Evolutionary conservation across 2,329 filamentous ascomycete species (phyloP), one percentile per base, ranked within the genome.

Genomic region (Leptographium wingfieldii): DNA sequence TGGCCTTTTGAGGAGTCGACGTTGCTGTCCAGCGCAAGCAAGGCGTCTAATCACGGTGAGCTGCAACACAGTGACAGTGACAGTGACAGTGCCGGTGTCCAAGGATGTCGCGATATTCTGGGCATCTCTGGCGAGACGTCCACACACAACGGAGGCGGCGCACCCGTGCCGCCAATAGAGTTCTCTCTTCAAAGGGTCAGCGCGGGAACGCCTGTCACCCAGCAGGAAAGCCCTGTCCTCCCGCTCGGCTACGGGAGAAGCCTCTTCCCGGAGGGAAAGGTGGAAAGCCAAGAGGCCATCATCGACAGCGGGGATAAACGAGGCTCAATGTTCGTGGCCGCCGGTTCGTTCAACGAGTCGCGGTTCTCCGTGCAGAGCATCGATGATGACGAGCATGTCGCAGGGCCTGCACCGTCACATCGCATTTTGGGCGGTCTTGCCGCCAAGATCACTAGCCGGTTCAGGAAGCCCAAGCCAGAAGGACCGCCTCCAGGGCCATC

Each of bases 1-100:
- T 65, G 64, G 64, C 64, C 61, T 0, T 65, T 65, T 60, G 63
- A 62, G 10, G 63, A 62, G 52, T 62, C 60, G 1, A 65, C 64
- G 12, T 35, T 62, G 55, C 27, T 58, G n/a, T 65, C 64, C 9
- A 61, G 60, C 29, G 60, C 49, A 40, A 61, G 38, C 53, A 35
- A 6, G 3, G 11, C 51, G 38, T 16, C 29, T n/a, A 48, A 31
- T 25, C 19, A 3, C 14, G n/a, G 16, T 10, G 22, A 29, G 12
- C 12, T 35, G 29, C 5, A n/a, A n/a, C 35, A n/a, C n/a, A 19
- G 14, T 7, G 56, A 46, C 33, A 16, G 19, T 22, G 6, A n/a
- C n/a, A 19, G 14, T 7, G 56, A 46, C 33, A 16, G 27, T 22
- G 6, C 14, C 14, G 19, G 16, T 29, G 27, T 27, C 27, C 19